Evolutionary conservation across 768 basidiomycete genomes (phyloP).

Genomic region (Sutorius australiensis): DNA sequence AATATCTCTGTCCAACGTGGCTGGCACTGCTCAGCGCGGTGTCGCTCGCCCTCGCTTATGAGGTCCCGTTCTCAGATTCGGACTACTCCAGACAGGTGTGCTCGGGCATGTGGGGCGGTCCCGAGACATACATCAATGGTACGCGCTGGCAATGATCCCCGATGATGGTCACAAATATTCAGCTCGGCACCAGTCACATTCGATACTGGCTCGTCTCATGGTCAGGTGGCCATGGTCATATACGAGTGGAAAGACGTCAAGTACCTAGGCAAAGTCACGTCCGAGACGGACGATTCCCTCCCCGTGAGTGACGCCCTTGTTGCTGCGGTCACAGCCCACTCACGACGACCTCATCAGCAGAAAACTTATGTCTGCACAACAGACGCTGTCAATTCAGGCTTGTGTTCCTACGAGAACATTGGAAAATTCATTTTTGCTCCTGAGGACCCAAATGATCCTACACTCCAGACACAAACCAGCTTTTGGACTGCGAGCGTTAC

Average conservation of each 20-base stretch:
- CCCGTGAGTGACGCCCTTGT: conserved; percentile 51
- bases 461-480: conserved; percentile 63
- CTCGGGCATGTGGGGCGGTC: conserved; percentile 89
- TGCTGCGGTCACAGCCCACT: conserved; percentile 14
- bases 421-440: conserved; percentile 84
- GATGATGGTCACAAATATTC: conserved; percentile 16
- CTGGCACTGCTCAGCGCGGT: conserved; percentile 30
- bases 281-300: conserved; percentile 46
- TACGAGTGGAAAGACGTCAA: conserved; percentile 92
- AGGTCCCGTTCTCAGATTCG: conserved; percentile 65
- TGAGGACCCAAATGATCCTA: conserved; percentile 52
- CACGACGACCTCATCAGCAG: conserved; percentile 44
- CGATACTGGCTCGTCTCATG: conserved; percentile 60
- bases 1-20: conserved; percentile 16
- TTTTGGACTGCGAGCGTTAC: conserved; percentile 85
- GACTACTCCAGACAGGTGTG: conserved; percentile 89
- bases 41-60: conserved; percentile 45
- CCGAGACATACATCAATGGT: conserved; percentile 83
- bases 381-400: conserved; percentile 63
- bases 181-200: conserved; percentile 60
- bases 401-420: conserved; percentile 65
- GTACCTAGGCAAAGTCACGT: conserved; percentile 74
- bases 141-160: conserved; percentile 17
- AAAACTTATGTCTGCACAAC: conserved; percentile 94
- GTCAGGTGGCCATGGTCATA: conserved; percentile 89